Evolutionary conservation across 768 basidiomycete genomes (phyloP), one percentile per base, ranked within the genome.

Genomic region (Mycena epipterygia): DNA sequence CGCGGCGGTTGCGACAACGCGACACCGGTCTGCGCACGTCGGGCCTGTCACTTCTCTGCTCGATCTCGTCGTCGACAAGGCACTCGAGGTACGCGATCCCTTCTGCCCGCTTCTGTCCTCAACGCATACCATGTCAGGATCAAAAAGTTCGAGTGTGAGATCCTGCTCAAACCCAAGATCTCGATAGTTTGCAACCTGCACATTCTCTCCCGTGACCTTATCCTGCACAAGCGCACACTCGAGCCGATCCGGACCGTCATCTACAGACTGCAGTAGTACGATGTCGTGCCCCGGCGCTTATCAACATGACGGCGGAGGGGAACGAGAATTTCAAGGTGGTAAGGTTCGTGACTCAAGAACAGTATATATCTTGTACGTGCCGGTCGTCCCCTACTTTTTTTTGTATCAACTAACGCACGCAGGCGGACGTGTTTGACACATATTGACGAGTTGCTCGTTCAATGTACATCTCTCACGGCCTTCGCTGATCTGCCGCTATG

Each of bases 401-500:
- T 2, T 49, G 44, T 27, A 27, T 61, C 62, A n/a, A 70, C 49
- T n/a, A 27, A 33, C 35, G 53, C 9, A 13, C 27, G 13, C 67
- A 91, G 89, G 91, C 92, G 23, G 93, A 94, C 76, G 91, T 93
- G 13, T 86, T 88, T 70, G 93, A 94, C 77, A 91, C 71, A 89
- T 91, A 39, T 78, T 94, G 27, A 84, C 85, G 2, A 91, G 89
- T 74, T 75, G 91, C 76, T 89, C 90, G 27, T 94, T 94, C 84
- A 93, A 94, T 78, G 90, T 92, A 44, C 25, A 89, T 81, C 33
- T 52, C 9, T 27, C 39, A 25, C 17, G 27, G n/a, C n/a, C n/a
- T 29, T 42, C 29, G 41, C 66, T 71, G 53, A 71, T 72, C n/a
- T 25, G 23, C 68, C 37, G 17, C 17, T 74, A 93, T 92, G 87